These are phyloP conservation scores for Pelargonium fulgidum DNA, from an alignment of 441 rosid species.

Conservation along the genomic window DNA sequence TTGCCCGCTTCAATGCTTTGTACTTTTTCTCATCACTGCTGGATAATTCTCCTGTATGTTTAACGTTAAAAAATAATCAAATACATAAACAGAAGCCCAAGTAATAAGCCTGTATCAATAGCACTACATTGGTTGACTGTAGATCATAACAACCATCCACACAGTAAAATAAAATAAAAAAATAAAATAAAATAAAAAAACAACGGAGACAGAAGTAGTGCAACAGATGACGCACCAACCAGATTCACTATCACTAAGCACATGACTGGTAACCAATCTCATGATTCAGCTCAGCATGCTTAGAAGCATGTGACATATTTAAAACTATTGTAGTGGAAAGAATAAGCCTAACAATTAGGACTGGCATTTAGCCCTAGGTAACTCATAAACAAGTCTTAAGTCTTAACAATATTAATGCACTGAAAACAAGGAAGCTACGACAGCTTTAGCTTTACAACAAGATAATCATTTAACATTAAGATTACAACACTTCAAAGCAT, in stretches of 20 bases:
- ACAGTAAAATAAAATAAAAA: no score
- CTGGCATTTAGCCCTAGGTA: not conserved
- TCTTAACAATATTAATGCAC: not conserved
- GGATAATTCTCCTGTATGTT: slow-evolving; percentile 77
- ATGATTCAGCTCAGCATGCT: not conserved
- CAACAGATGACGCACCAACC: not conserved
- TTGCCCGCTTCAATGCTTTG: slow-evolving; percentile 89
- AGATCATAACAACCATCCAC: no score
- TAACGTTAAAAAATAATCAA: slow-evolving; percentile 3
- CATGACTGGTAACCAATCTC: not conserved
- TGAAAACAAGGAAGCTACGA: not conserved
- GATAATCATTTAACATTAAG: not conserved
- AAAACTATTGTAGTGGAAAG: not conserved
- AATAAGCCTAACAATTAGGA: not conserved
- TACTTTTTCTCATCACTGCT: slow-evolving; percentile 99
- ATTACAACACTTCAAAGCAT: not conserved
- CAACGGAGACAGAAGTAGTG: no score
- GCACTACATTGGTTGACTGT: no score
- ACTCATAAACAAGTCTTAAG: not conserved
- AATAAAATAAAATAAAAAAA: no score
- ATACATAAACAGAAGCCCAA: not conserved
- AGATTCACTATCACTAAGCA: not conserved
- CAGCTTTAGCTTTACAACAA: not conserved
- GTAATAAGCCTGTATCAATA: not conserved
- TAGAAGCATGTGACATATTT: not conserved